Evolutionary conservation across 768 basidiomycete genomes (phyloP).

Genomic region (Russula sp.): DNA sequence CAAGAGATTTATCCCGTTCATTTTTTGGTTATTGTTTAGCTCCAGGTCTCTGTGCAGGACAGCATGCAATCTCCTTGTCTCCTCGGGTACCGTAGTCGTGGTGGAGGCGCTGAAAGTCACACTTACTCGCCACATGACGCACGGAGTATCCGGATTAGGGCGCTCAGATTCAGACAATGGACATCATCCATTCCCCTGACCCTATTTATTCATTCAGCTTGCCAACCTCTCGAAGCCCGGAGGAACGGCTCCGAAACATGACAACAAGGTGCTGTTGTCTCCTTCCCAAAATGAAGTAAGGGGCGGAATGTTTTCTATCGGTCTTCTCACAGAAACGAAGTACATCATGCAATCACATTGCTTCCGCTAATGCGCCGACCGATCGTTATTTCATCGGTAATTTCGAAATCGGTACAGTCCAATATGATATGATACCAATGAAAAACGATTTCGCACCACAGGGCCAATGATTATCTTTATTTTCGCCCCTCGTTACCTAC

Average conservation of each 20-base stretch:
- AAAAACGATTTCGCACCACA: not conserved
- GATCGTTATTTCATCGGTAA: not conserved
- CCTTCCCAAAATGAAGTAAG: not conserved
- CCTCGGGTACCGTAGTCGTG: not conserved
- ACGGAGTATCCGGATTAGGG: not conserved
- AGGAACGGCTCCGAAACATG: not conserved
- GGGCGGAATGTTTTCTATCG: not conserved
- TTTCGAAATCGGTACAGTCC: not conserved
- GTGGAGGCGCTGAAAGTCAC: not conserved
- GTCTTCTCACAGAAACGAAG: not conserved
- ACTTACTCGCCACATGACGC: constrained; percentile 1
- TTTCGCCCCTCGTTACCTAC: not conserved
- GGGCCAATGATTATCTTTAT: no score
- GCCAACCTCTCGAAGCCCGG: not conserved
- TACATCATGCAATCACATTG: not conserved
- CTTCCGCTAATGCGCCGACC: not conserved
- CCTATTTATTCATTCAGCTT: not conserved
- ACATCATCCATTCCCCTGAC: not conserved
- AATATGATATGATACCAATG: not conserved
- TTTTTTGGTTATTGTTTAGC: not conserved
- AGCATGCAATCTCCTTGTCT: not conserved
- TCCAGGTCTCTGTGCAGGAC: not conserved
- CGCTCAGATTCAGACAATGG: not conserved
- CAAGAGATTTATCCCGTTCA: not conserved
- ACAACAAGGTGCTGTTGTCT: not conserved